Conservation (phyloP, 2,329 filamentous ascomycete species). For the Pseudogymnoascus sp. region DNA sequence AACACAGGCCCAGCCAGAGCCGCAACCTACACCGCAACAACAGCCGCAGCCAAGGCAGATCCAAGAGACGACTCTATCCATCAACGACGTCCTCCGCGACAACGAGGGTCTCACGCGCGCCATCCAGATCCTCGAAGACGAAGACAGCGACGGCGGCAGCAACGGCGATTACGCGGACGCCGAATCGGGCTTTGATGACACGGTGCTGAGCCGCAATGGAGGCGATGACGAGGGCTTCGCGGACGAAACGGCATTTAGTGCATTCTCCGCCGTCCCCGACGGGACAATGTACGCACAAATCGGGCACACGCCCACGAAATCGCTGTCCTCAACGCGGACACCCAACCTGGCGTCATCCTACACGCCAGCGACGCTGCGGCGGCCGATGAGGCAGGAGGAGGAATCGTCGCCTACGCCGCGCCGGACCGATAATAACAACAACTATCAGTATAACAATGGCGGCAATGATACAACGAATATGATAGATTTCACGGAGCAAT, state of each 20-base stretch:
- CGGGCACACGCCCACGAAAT: conserved; percentile 54
- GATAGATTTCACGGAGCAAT: conserved; percentile 81
- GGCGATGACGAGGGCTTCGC: conserved; percentile 29
- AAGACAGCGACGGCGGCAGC: conserved; percentile 21
- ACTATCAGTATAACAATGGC: no score
- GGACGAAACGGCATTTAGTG: conserved; percentile 50
- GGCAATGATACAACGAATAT: conserved; percentile 61
- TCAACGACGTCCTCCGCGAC: conserved; percentile 46
- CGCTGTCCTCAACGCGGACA: conserved; percentile 30
- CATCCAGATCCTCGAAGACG: conserved; percentile 56
- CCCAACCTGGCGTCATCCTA: not conserved
- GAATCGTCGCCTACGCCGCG: conserved; percentile 25
- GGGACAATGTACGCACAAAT: conserved; percentile 75
- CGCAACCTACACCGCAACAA: conserved; percentile 4
- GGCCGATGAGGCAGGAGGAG: not conserved
- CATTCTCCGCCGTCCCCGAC: conserved; percentile 82
- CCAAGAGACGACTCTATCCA: conserved; percentile 20
- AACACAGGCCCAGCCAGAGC: conserved; percentile 16
- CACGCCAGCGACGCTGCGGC: not conserved
- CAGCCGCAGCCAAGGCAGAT: not conserved
- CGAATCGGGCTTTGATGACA: conserved; percentile 22
- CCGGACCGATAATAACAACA: no score
- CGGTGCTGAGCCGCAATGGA: conserved; percentile 24
- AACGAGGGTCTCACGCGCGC: conserved; percentile 50
- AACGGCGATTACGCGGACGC: conserved; percentile 23